Conservation (phyloP, 768 basidiomycete species). For the Mycena galopus region DNA sequence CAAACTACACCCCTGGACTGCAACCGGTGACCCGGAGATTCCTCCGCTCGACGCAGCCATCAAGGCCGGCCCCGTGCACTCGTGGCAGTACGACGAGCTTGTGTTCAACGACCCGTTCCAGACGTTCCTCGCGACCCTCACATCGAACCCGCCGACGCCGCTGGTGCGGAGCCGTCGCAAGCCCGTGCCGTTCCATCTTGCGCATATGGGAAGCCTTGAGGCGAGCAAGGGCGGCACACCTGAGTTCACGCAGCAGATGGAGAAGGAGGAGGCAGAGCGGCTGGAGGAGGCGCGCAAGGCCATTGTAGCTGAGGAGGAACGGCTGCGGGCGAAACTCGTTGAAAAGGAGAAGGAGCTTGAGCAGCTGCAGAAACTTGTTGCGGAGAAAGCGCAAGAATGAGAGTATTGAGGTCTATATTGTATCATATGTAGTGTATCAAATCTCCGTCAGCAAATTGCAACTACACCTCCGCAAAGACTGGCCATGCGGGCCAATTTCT, state of each 20-base stretch:
- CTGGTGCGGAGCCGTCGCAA: conserved; percentile 73
- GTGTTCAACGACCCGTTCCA: conserved; percentile 96
- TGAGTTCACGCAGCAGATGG: conserved; percentile 90
- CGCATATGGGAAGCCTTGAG: conserved; percentile 74
- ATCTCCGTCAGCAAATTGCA: too few relatives aligned
- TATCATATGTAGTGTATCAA: not conserved
- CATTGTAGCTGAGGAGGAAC: conserved; percentile 82
- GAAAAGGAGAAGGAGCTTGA: conserved; percentile 89
- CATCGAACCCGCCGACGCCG: conserved; percentile 85
- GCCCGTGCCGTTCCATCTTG: conserved; percentile 80
- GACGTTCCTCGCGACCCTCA: conserved; percentile 85
- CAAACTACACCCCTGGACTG: conserved; percentile 92
- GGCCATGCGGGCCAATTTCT: too few relatives aligned
- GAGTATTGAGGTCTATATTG: not conserved
- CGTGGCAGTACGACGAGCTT: conserved; percentile 99
- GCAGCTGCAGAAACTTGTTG: conserved; percentile 72
- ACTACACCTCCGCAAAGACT: too few relatives aligned
- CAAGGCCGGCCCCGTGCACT: conserved; percentile 85
- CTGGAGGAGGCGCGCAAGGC: conserved; percentile 82
- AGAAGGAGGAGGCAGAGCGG: conserved; percentile 85
- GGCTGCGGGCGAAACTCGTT: conserved; percentile 73
- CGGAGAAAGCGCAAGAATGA: conserved; percentile 11
- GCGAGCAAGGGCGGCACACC: conserved; percentile 78
- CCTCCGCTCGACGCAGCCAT: conserved; percentile 76
- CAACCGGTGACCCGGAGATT: conserved; percentile 72